Evolutionary conservation across 768 basidiomycete species (phyloP).

Genomic region (Roridomyces roridus): DNA sequence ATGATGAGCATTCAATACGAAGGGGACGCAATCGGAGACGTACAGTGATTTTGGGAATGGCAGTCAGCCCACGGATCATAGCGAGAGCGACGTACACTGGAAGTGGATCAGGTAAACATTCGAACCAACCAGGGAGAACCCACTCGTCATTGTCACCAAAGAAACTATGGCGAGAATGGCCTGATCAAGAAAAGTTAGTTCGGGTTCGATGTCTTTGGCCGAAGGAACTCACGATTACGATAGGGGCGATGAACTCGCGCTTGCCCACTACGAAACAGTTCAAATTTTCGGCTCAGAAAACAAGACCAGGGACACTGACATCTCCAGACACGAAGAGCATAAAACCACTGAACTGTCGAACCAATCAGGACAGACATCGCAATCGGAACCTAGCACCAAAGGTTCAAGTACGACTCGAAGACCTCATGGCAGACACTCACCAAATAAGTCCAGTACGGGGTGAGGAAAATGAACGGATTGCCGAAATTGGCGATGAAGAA

Average conservation of each 20-base stretch:
- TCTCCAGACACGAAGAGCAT: neutral
- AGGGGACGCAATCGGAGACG: no score
- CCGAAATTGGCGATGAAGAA: neutral
- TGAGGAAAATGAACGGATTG: neutral
- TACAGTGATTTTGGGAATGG: no score
- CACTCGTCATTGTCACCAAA: no score
- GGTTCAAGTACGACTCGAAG: neutral
- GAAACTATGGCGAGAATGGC: neutral
- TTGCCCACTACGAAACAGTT: neutral
- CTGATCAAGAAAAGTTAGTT: neutral
- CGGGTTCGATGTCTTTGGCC: no score
- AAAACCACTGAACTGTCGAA: neutral
- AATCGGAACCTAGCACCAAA: neutral
- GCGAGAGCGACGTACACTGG: no score
- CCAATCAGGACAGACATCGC: neutral
- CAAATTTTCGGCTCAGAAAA: neutral
- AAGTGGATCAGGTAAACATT: no score
- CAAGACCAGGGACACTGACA: neutral
- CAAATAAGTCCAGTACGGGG: neutral
- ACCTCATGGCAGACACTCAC: neutral
- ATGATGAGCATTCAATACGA: no score
- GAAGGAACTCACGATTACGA: neutral
- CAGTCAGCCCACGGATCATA: no score
- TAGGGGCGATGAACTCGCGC: neutral
- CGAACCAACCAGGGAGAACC: no score